Conservation (phyloP, 495 filamentous ascomycete genomes). For the Hyaloscypha finlandica region DNA sequence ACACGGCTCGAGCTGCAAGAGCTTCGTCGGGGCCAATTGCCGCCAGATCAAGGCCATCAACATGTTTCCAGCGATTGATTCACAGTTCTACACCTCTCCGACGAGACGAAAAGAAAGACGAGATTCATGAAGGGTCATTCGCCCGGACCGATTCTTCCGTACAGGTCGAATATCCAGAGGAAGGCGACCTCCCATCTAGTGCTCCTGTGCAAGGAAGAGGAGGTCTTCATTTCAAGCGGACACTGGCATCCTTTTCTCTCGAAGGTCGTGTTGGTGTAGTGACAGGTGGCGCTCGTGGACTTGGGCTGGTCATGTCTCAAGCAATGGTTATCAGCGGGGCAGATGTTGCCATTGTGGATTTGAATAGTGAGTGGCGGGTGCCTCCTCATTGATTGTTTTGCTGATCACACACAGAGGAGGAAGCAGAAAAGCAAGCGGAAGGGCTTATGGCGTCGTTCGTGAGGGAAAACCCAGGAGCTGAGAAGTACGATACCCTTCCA, state of each 20-base stretch:
- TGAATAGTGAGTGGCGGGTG: constrained; percentile 69
- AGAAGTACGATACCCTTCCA: constrained; percentile 52
- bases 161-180: constrained; percentile 73
- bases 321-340: constrained; percentile 83
- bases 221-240: constrained; percentile 69
- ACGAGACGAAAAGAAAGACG: constrained; percentile 24
- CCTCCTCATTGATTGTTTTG: not conserved
- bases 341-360: constrained; percentile 87
- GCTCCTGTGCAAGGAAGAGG: constrained; percentile 71
- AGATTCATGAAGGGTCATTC: constrained; percentile 41
- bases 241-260: constrained; percentile 56
- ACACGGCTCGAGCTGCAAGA: constrained; percentile 22
- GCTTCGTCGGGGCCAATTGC: constrained; percentile 7
- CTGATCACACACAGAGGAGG: constrained; percentile 60
- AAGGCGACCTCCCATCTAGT: constrained; percentile 64
- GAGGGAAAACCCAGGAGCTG: constrained; percentile 73
- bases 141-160: constrained; percentile 80
- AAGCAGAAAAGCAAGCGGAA: constrained; percentile 75
- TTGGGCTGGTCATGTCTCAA: constrained; percentile 84
- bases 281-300: constrained; percentile 54
- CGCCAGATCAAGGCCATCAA: constrained; percentile 2
- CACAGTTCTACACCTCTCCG: constrained; percentile 11
- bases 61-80: constrained; percentile 14
- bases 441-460: constrained; percentile 71
- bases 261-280: constrained; percentile 56